Conservation (phyloP, 345 rosid species). For the Raphanus sativus region DNA sequence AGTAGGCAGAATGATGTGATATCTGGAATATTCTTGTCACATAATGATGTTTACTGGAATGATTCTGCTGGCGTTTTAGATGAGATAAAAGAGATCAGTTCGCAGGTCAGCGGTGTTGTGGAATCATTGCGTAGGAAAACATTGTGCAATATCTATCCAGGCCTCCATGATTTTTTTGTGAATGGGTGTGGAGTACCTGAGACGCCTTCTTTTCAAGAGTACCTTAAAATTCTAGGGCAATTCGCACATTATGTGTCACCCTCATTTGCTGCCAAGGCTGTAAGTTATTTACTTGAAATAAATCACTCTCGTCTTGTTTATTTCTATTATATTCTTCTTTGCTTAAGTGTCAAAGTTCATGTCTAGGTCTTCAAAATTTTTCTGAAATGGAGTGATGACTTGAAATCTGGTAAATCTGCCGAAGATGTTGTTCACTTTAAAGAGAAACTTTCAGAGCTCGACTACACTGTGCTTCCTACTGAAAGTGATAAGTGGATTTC, state of each 20-base stretch:
- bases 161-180: constrained; percentile 84
- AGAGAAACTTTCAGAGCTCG: constrained; percentile 59
- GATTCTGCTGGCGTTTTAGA: constrained; percentile 72
- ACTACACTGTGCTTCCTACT: constrained; percentile 75
- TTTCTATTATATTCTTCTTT: constrained; percentile 15
- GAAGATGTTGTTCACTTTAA: constrained; percentile 58
- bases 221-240: constrained; percentile 63
- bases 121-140: constrained; percentile 51
- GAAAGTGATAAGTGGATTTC: constrained; percentile 77
- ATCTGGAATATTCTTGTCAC: constrained; percentile 61
- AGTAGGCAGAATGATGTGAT: constrained; percentile 50
- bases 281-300: constrained; percentile 44
- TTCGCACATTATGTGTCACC: constrained; percentile 65
- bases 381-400: constrained; percentile 69
- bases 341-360: constrained; percentile 24
- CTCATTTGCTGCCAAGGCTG: constrained; percentile 67
- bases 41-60: constrained; percentile 74
- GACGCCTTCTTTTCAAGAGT: constrained; percentile 58
- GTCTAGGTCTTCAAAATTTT: constrained; percentile 80
- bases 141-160: constrained; percentile 68
- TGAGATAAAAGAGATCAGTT: constrained; percentile 48
- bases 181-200: constrained; percentile 69
- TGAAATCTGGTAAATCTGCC: constrained; percentile 58
- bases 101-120: constrained; percentile 37
- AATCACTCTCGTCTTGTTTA: constrained; percentile 2